Evolutionary conservation across 2,329 filamentous ascomycete species (phyloP), one percentile per base, ranked within the genome.

Genomic region (Trichoderma oligosporum): DNA sequence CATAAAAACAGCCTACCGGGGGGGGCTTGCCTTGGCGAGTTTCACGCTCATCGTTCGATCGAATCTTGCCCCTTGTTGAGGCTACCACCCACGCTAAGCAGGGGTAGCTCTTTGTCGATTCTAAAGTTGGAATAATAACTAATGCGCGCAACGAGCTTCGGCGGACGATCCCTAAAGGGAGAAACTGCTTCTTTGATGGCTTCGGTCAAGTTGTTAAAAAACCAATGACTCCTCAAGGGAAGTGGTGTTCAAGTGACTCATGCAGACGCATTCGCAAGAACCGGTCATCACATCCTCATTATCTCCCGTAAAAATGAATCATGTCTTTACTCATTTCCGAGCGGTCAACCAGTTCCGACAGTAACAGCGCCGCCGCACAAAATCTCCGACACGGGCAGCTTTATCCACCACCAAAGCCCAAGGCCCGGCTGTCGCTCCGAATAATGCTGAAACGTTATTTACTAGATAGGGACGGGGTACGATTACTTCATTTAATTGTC

Each of bases 1-100:
- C n/a, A n/a, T n/a, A n/a, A n/a, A n/a, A n/a, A 42, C 45, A 44
- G 45, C 29, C 7, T 35, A 24, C 54, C 36, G 38, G 46, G 54
- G 45, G 16, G n/a, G 14, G n/a, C n/a, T 35, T 56, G 44, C 41
- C 42, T 59, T 59, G 49, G 45, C 57, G 45, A 56, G 53, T 48
- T 56, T 56, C 53, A 47, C 38, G 18, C 14, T 29, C 57, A 56
- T 59, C 44, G 57, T 59, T 59, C 52, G 57, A 56, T 56, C 57
- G 48, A 56, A 38, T 35, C 45, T 52, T 42, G 41, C 41, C 48
- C 57, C 57, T 47, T 55, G 56, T 51, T 41, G 45, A 56, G 52
- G 52, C 52, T 59, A 41, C 45, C 31, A 44, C 24, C 20, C 20
- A 38, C 57, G 57, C 57, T 59, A 55, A 49, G 44, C 57, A 59